A percentile compares a stretch with the other conserved stretches of the same genome.
Conservation (phyloP, 2,329 filamentous ascomycete species). For the Dendryphion nanum region DNA sequence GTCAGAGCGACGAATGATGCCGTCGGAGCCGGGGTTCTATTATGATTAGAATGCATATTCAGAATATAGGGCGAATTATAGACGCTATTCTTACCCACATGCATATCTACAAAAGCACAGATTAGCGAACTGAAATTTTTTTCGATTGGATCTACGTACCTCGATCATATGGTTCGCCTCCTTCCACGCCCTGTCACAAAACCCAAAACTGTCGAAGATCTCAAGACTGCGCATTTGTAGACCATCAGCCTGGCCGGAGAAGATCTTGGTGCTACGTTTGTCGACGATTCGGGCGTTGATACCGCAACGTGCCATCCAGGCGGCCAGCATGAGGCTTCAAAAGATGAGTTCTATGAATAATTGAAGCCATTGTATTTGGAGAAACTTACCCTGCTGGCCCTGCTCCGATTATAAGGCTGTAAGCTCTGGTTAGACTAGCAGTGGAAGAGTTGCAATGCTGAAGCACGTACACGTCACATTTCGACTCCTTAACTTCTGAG, state of each 20-base stretch:
- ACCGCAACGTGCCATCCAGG: slow-evolving; percentile 42
- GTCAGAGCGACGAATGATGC: slow-evolving; percentile 57
- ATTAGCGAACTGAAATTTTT: slow-evolving; percentile 3
- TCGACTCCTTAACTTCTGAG: slow-evolving; percentile 22
- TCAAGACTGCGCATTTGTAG: slow-evolving; percentile 44
- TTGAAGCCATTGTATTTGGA: background rate
- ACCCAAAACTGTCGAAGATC: slow-evolving; percentile 62
- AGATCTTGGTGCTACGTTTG: slow-evolving; percentile 43
- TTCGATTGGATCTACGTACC: too few relatives aligned
- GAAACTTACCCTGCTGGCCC: slow-evolving; percentile 35
- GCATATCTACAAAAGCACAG: slow-evolving; percentile 26
- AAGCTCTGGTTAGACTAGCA: background rate
- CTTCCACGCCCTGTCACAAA: slow-evolving; percentile 63
- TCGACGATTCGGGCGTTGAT: slow-evolving; percentile 43
- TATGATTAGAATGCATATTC: too few relatives aligned
- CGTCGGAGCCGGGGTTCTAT: slow-evolving; percentile 62
- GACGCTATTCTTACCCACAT: slow-evolving; percentile 35
- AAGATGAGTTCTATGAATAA: background rate
- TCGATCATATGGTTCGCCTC: slow-evolving; percentile 70
- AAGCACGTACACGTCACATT: slow-evolving; percentile 34
- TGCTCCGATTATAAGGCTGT: slow-evolving; percentile 39
- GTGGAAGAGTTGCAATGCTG: background rate
- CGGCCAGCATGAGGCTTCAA: slow-evolving; percentile 38
- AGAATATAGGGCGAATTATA: too few relatives aligned
- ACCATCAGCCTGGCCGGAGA: slow-evolving; percentile 42